Conservation (phyloP, 345 rosid species). For the Citropsis articulata region DNA sequence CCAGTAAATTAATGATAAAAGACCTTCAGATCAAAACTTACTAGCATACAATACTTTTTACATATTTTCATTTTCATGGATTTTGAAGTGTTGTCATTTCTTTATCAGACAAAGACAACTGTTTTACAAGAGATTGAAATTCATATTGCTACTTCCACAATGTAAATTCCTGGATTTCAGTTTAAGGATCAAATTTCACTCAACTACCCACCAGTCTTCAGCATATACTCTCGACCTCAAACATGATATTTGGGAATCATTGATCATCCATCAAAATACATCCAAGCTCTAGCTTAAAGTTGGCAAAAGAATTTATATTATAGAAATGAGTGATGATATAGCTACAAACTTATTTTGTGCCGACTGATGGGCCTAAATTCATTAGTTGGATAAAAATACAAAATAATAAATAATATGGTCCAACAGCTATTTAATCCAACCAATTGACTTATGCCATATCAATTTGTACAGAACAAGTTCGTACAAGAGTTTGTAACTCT, state of each 20-base stretch:
- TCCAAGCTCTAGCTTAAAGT: not conserved
- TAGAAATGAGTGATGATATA: too few relatives aligned
- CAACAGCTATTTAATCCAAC: too few relatives aligned
- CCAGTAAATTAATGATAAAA: not conserved
- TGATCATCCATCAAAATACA: not conserved
- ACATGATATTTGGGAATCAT: not conserved
- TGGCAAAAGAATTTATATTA: not conserved
- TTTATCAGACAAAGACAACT: not conserved
- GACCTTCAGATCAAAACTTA: slow-evolving; percentile 1
- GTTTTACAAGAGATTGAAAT: too few relatives aligned
- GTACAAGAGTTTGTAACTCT: too few relatives aligned
- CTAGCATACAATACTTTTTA: not conserved
- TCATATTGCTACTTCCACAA: too few relatives aligned
- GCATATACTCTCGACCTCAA: not conserved
- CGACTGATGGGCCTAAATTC: too few relatives aligned
- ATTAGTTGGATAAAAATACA: too few relatives aligned
- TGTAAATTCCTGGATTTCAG: too few relatives aligned
- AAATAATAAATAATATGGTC: too few relatives aligned
- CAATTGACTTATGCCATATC: too few relatives aligned
- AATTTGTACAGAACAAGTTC: too few relatives aligned
- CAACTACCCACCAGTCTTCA: not conserved
- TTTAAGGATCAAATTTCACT: not conserved
- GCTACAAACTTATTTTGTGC: too few relatives aligned
- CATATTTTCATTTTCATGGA: not conserved
- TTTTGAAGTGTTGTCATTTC: not conserved